Conservation (phyloP, 2,329 filamentous ascomycete species). For the Septoria petroselini region DNA sequence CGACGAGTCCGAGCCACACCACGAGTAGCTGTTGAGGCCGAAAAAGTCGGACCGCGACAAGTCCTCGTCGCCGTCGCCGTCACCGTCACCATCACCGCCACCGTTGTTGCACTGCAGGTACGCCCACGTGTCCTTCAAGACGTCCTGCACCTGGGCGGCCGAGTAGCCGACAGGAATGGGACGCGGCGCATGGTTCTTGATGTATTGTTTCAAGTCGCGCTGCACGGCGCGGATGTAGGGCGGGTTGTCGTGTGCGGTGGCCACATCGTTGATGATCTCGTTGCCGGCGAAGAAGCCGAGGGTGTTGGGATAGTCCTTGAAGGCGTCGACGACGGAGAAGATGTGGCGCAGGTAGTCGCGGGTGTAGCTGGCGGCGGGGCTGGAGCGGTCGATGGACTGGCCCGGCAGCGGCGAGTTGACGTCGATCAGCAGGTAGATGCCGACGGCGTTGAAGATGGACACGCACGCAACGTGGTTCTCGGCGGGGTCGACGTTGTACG, state of each 20-base stretch:
- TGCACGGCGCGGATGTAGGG: constrained; percentile 61
- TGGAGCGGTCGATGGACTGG: constrained; percentile 55
- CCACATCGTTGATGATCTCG: constrained; percentile 63
- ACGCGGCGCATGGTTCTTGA: constrained; percentile 56
- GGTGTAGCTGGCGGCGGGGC: constrained; percentile 56
- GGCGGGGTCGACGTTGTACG: constrained; percentile 61
- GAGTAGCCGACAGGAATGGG: constrained; percentile 66
- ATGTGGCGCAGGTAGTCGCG: constrained; percentile 55
- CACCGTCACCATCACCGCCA: constrained; percentile 52
- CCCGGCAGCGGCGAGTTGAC: constrained; percentile 60
- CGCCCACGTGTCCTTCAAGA: constrained; percentile 71
- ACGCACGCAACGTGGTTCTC: constrained; percentile 61
- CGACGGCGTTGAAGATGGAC: constrained; percentile 63
- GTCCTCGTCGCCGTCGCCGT: constrained; percentile 52
- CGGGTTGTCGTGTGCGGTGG: constrained; percentile 52
- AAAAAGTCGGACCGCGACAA: constrained; percentile 70
- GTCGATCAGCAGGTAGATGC: constrained; percentile 65
- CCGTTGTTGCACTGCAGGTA: constrained; percentile 66
- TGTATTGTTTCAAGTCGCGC: constrained; percentile 67
- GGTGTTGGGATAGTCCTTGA: constrained; percentile 64
- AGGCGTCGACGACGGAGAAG: constrained; percentile 63
- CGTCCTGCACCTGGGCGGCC: constrained; percentile 69
- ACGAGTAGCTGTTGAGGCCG: constrained; percentile 72
- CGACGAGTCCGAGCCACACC: constrained; percentile 66
- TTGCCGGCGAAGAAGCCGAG: constrained; percentile 67